Percentiles rank a stretch among this genome's conserved stretches.
Conservation (phyloP, 768 basidiomycete genomes). For the Collybia nuda region DNA sequence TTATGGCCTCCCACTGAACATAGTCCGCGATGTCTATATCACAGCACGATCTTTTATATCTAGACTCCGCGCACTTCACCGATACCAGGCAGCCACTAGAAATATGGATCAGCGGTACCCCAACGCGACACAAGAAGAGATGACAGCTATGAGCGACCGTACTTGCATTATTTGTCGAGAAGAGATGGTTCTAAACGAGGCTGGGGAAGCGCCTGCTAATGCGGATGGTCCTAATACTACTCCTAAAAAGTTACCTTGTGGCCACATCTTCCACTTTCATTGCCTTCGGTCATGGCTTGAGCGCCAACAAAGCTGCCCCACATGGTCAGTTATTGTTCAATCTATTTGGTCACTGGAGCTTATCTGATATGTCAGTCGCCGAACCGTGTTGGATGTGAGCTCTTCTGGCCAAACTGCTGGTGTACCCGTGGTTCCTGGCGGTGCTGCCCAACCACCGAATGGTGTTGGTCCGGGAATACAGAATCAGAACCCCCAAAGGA, state of each 20-base stretch:
- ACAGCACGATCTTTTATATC: constrained; percentile 91
- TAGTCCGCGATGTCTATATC: constrained; percentile 95
- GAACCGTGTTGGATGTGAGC: constrained; percentile 67
- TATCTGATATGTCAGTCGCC: constrained; percentile 50
- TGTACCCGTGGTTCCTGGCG: constrained; percentile 22
- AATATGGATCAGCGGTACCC: constrained; percentile 98
- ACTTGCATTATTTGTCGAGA: constrained; percentile 99
- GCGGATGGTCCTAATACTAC: constrained; percentile 87
- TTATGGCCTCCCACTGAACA: constrained; percentile 95
- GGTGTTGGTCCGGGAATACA: constrained; percentile 26
- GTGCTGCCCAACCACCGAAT: constrained; percentile 30
- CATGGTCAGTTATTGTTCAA: constrained; percentile 64
- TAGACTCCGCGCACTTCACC: constrained; percentile 82
- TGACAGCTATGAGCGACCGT: constrained; percentile 77
- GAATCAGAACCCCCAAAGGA: constrained; percentile 34
- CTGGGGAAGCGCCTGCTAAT: constrained; percentile 26
- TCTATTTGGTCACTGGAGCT: constrained; percentile 8
- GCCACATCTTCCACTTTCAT: constrained; percentile 97
- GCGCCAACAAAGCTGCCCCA: constrained; percentile 97
- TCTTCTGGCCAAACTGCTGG: constrained; percentile 31
- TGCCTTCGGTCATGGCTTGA: constrained; percentile 98
- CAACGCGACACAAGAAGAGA: constrained; percentile 84
- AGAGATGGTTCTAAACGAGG: constrained; percentile 67
- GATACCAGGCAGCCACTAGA: constrained; percentile 90
- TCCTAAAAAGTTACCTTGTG: constrained; percentile 95